Evolutionary conservation across 805 yeast genomes (phyloP).

Genomic region (Kluyveromyces starmeri): DNA sequence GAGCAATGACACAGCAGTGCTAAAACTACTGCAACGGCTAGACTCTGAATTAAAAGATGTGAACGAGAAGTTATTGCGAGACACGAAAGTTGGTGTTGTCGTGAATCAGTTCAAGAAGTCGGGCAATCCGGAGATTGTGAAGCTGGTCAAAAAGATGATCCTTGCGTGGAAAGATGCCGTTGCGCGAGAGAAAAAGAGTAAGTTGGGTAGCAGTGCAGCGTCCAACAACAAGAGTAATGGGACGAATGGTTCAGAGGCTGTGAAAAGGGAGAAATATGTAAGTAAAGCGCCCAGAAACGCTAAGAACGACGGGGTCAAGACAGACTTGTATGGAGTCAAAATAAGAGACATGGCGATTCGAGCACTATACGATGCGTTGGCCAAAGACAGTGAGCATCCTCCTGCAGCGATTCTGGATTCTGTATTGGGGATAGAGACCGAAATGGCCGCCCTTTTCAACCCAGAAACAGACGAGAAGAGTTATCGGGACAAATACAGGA

Average conservation of each 20-base stretch:
- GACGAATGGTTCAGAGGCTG: constrained; percentile 9
- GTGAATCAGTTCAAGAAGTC: constrained; percentile 80
- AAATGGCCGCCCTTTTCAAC: constrained; percentile 55
- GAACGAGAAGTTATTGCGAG: constrained; percentile 72
- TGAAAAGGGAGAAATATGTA: constrained; percentile 34
- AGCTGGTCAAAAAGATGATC: constrained; percentile 73
- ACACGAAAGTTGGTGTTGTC: constrained; percentile 94
- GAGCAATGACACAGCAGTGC: constrained; percentile 47
- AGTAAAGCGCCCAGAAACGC: constrained; percentile 62
- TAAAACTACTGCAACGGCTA: constrained; percentile 56
- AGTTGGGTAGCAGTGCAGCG: constrained; percentile 10
- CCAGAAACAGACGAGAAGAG: constrained; percentile 40
- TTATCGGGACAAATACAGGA: constrained; percentile 77
- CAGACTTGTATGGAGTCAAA: constrained; percentile 59
- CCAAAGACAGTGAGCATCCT: constrained; percentile 60
- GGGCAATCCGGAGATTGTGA: constrained; percentile 53
- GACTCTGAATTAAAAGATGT: constrained; percentile 61
- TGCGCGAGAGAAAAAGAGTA: constrained; percentile 44
- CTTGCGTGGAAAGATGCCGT: constrained; percentile 87
- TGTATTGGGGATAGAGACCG: constrained; percentile 65
- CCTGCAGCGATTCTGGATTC: constrained; percentile 52
- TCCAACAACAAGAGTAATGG: constrained; percentile 12
- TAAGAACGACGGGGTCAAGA: constrained; percentile 69
- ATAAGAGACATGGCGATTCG: constrained; percentile 78
- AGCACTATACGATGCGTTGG: constrained; percentile 83